Conservation (phyloP, 805 yeast species). For the Candida taoyuanica region DNA sequence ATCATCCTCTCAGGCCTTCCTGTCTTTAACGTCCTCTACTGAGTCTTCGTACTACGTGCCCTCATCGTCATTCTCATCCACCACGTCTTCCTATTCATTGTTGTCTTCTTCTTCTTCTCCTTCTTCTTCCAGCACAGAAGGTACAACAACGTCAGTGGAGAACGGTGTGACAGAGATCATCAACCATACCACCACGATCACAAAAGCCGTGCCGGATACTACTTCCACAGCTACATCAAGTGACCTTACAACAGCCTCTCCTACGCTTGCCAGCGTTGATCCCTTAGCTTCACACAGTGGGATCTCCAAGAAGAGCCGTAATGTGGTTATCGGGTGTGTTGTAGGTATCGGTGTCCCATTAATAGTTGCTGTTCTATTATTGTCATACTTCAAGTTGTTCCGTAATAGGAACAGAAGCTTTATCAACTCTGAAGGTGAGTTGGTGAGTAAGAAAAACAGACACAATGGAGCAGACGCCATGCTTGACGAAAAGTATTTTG, state of each 20-base stretch:
- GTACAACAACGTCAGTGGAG: slow-evolving; percentile 8
- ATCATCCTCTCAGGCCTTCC: not conserved
- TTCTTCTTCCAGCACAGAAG: slow-evolving; percentile 1
- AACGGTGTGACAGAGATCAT: slow-evolving; percentile 19
- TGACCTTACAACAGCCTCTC: slow-evolving; percentile 23
- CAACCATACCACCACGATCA: slow-evolving; percentile 19
- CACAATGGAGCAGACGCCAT: slow-evolving; percentile 18
- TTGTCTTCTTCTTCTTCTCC: slow-evolving; percentile 6
- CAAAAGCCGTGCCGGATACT: slow-evolving; percentile 2
- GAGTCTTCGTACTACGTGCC: slow-evolving; percentile 1
- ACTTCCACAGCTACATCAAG: slow-evolving; percentile 28
- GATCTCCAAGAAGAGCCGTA: slow-evolving; percentile 40
- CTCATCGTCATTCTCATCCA: slow-evolving; percentile 6
- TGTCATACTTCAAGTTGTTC: slow-evolving; percentile 10
- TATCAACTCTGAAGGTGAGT: slow-evolving; percentile 27
- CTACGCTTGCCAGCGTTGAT: slow-evolving; percentile 13
- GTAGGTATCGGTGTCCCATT: slow-evolving; percentile 37
- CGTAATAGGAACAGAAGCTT: slow-evolving; percentile 16
- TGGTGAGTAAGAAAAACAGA: slow-evolving; percentile 14
- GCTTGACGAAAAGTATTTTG: slow-evolving; percentile 26
- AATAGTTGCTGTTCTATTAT: not conserved
- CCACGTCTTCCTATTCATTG: slow-evolving; percentile 3
- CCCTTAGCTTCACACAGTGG: slow-evolving; percentile 29
- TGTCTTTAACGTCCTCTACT: slow-evolving; percentile 4
- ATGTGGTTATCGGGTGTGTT: slow-evolving; percentile 60